phyloP scores from a whole-genome alignment of 2,329 filamentous ascomycete genomes.

The Fusarium pininemorale region DNA sequence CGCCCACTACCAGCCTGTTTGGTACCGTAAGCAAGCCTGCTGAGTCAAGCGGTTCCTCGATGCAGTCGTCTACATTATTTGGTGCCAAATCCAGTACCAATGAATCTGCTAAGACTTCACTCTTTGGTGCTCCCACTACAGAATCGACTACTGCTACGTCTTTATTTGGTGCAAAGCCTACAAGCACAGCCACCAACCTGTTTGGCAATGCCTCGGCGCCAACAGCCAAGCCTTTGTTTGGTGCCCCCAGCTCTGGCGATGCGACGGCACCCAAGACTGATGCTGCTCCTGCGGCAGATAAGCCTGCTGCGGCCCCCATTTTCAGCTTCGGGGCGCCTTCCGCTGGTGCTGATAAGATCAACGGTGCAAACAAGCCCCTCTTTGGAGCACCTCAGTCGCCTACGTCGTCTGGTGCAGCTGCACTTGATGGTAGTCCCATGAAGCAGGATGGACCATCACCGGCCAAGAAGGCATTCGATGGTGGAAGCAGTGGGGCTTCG shows the following conservation, averaged over 20 bases:
- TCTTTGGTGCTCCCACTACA: conserved; percentile 45
- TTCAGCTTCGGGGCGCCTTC: conserved; percentile 49
- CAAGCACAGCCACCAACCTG: conserved; percentile 40
- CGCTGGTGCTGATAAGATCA: conserved; percentile 38
- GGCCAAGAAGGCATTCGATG: conserved; percentile 48
- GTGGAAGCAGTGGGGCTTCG: conserved; percentile 34
- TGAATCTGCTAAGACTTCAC: conserved; percentile 36
- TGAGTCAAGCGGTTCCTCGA: conserved; percentile 41
- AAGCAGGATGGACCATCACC: conserved; percentile 54
- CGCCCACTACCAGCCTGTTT: conserved; percentile 49
- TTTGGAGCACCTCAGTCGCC: conserved; percentile 52
- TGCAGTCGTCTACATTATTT: conserved; percentile 48
- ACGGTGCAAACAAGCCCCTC: conserved; percentile 48
- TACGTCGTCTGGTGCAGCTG: conserved; percentile 39
- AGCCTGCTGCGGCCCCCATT: conserved; percentile 40
- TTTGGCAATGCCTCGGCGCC: conserved; percentile 45
- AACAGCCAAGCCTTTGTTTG: conserved; percentile 44
- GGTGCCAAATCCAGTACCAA: conserved; percentile 43
- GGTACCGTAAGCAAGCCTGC: conserved; percentile 47
- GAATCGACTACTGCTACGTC: conserved; percentile 27
- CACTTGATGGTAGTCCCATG: conserved; percentile 56
- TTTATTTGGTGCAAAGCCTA: conserved; percentile 42
- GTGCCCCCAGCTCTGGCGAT: conserved; percentile 28
- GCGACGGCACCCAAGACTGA: conserved; percentile 37
- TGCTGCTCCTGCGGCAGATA: conserved; percentile 30